These are phyloP conservation scores for Leptographium wingfieldii DNA, from an alignment of 2,329 filamentous ascomycete genomes.

Conservation along the genomic window DNA sequence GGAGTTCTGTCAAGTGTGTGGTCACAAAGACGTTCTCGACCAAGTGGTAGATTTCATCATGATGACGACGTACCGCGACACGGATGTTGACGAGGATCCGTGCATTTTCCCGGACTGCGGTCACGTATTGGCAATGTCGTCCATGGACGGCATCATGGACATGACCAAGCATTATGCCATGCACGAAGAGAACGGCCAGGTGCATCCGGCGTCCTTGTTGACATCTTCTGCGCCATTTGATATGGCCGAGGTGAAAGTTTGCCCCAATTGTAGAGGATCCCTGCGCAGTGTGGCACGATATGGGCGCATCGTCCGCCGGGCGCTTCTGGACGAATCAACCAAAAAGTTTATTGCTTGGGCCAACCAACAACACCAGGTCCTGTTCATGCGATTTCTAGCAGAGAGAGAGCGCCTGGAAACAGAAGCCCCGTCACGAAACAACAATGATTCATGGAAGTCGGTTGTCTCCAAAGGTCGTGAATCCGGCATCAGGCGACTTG, in stretches of 20 bases:
- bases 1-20: slow-evolving; percentile 46
- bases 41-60: slow-evolving; percentile 42
- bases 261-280: slow-evolving; percentile 39
- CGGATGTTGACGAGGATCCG: slow-evolving; percentile 46
- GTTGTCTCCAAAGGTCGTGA: too few relatives aligned
- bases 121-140: slow-evolving; percentile 47
- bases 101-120: slow-evolving; percentile 51
- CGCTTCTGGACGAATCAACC: slow-evolving; percentile 47
- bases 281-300: slow-evolving; percentile 41
- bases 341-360: slow-evolving; percentile 44
- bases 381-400: slow-evolving; percentile 14
- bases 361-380: slow-evolving; percentile 26
- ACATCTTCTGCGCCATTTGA: background rate
- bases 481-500: background rate
- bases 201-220: too few relatives aligned
- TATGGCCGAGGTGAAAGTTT: slow-evolving; percentile 18
- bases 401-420: slow-evolving; percentile 15
- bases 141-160: slow-evolving; percentile 48
- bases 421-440: background rate
- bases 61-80: slow-evolving; percentile 39
- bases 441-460: background rate
- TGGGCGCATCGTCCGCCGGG: slow-evolving; percentile 47
- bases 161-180: slow-evolving; percentile 37
- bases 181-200: slow-evolving; percentile 16
- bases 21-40: slow-evolving; percentile 20